These are phyloP conservation scores for Bruguiera sexangula DNA, from an alignment of 345 rosid species.

Conservation along the genomic window DNA sequence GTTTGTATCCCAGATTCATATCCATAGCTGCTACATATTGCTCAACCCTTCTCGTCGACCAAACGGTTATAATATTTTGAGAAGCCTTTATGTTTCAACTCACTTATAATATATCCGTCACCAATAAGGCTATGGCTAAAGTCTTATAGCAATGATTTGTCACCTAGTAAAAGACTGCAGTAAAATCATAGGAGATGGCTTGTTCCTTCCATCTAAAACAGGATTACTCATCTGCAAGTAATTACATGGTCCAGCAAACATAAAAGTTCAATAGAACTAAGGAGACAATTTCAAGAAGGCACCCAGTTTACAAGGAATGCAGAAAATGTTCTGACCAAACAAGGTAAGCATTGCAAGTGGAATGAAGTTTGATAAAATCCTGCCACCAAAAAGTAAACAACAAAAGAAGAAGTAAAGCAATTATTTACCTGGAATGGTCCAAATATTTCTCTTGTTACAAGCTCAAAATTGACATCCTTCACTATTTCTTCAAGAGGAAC, in stretches of 20 bases:
- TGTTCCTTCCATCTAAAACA: no score
- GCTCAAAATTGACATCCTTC: slow-evolving; percentile 61
- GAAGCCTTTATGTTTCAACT: not conserved
- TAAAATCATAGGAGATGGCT: no score
- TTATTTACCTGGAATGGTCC: slow-evolving; percentile 92
- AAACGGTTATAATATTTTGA: not conserved
- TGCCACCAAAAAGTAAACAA: not conserved
- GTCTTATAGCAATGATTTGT: not conserved
- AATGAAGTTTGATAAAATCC: not conserved
- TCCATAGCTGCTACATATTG: no score
- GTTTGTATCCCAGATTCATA: no score
- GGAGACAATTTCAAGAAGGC: not conserved
- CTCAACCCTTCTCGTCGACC: no score
- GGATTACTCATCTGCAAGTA: not conserved
- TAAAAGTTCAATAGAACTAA: not conserved
- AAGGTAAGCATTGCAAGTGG: not conserved
- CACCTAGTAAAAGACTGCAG: no score
- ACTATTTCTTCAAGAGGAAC: slow-evolving; percentile 88
- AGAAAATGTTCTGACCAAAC: not conserved
- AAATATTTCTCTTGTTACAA: slow-evolving; percentile 83
- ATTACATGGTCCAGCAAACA: not conserved
- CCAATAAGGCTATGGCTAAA: not conserved
- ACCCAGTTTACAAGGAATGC: not conserved
- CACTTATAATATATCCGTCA: no score
- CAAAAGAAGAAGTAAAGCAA: not conserved